Conservation (phyloP, 1,139 yeast genomes). For the Taphrina betulina region DNA sequence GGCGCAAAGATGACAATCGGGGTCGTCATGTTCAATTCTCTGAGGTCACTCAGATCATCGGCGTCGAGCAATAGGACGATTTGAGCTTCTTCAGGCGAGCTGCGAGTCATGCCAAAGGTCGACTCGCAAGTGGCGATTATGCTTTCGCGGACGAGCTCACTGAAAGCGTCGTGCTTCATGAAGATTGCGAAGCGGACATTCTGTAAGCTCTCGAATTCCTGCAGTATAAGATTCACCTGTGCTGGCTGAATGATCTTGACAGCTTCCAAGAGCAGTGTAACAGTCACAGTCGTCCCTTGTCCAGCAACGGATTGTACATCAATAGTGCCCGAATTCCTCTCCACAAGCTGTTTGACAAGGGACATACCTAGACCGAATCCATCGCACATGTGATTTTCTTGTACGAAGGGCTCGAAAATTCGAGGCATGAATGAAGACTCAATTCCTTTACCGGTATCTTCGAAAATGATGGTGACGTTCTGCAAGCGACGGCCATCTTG, state of each 20-base stretch:
- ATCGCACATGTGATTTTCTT: slow-evolving; percentile 89
- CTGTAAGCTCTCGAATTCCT: slow-evolving; percentile 1
- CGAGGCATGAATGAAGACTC: slow-evolving; percentile 77
- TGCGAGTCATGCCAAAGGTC: slow-evolving; percentile 2
- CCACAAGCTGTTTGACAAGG: slow-evolving; percentile 15
- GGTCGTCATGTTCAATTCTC: not conserved
- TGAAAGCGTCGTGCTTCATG: not conserved
- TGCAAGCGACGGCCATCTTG: not conserved
- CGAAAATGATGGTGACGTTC: slow-evolving; percentile 64
- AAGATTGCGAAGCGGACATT: slow-evolving; percentile 1
- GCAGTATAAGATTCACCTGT: not conserved
- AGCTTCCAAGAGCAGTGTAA: slow-evolving; percentile 2
- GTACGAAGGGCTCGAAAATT: slow-evolving; percentile 80
- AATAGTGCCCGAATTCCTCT: not conserved
- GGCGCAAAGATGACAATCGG: slow-evolving; percentile 13
- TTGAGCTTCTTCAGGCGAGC: not conserved
- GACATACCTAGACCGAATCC: slow-evolving; percentile 13
- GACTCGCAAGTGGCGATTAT: slow-evolving; percentile 3
- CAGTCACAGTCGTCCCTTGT: slow-evolving; percentile 2
- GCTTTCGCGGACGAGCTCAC: not conserved
- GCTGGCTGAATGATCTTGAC: not conserved
- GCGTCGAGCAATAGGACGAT: slow-evolving; percentile 4
- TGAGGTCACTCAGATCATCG: not conserved
- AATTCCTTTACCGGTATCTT: slow-evolving; percentile 79
- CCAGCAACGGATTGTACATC: slow-evolving; percentile 1